Evolutionary conservation across 1,284 basidiomycete species (phyloP), one percentile per base, ranked within the genome.

Genomic region (Bondarzewia mesenterica): DNA sequence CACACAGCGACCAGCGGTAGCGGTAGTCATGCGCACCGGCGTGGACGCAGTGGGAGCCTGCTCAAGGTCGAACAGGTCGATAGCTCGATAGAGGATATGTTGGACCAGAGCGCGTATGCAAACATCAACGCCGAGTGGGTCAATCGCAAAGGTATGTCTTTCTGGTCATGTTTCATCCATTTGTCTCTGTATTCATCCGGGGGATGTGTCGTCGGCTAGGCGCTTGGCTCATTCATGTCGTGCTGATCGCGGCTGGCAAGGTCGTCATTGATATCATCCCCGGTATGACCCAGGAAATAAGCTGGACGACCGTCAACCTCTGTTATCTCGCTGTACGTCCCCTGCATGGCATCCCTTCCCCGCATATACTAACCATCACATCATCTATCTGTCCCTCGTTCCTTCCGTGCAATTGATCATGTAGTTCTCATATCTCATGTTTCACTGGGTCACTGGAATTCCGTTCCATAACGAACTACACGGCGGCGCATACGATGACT

Each of bases 101-200:
- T 90, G 18, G 92, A 94, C 68, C 78, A 89, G 57, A 84, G 82
- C 54, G 80, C 84, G 39, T 92, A 89, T 58, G 77, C 81, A 46
- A 97, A 98, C 64, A 81, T 91, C 58, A 99, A 99, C 65, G 93
- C 93, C 7, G 85, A 93, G 61, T 99, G 95, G 95, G 96, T 99
- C 60, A 97, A 99, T 63, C 83, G 89, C 54, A 99, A 99, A 70
- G 95, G 94, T 93, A 45, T 50, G 78, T 67, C 43, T 39, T 21
- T 16, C n/a, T n/a, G n/a, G n/a, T 23, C 4, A 15, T 20, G 38
- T 22, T 35, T 52, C 23, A 56, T 36, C 16, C 23, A 18, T 16
- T 8, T 38, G 22, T 26, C 44, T 52, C 21, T 41, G 23, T 44
- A 21, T 40, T 47, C 44, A 27, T 7, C 57, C n/a, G n/a, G n/a